Evolutionary conservation across 2,329 filamentous ascomycete species (phyloP).

Genomic region (Nemania diffusa): DNA sequence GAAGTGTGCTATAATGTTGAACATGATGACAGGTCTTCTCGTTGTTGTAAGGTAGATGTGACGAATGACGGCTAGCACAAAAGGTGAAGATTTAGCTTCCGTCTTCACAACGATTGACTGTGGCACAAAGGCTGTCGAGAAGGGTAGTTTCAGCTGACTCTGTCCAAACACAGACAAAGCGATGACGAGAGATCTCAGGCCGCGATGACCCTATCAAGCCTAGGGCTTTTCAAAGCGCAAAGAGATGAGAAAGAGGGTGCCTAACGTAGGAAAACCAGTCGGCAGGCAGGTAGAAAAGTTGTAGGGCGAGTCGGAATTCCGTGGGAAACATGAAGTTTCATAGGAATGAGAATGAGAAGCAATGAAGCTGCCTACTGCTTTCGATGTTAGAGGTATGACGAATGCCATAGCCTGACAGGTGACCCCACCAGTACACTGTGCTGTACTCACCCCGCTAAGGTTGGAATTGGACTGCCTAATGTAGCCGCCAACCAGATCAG

Average conservation of each 20-base stretch:
- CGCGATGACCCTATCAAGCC: constrained; percentile 13
- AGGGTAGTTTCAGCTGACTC: constrained; percentile 12
- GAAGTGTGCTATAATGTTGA: constrained; percentile 40
- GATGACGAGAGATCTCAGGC: constrained; percentile 16
- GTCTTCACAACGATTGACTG: background rate
- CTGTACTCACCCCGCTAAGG: constrained; percentile 15
- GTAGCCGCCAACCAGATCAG: constrained; percentile 28
- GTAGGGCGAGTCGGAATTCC: background rate
- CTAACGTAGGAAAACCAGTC: background rate
- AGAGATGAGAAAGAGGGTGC: background rate
- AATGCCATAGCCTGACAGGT: constrained; percentile 19
- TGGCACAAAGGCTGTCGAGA: background rate
- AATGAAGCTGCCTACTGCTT: background rate
- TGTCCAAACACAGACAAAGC: constrained; percentile 14
- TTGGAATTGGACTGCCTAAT: constrained; percentile 10
- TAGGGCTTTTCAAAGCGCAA: background rate
- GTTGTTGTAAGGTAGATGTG: background rate
- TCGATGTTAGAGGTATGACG: constrained; percentile 29
- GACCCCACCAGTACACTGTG: constrained; percentile 11
- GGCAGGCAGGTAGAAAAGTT: background rate
- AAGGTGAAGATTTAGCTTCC: background rate
- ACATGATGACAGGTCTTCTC: constrained; percentile 30
- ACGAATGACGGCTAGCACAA: background rate
- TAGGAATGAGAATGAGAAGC: constrained; percentile 15
- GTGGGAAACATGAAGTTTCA: constrained; percentile 16